Conservation (phyloP, 768 basidiomycete genomes). For the Agrocybe praecox region DNA sequence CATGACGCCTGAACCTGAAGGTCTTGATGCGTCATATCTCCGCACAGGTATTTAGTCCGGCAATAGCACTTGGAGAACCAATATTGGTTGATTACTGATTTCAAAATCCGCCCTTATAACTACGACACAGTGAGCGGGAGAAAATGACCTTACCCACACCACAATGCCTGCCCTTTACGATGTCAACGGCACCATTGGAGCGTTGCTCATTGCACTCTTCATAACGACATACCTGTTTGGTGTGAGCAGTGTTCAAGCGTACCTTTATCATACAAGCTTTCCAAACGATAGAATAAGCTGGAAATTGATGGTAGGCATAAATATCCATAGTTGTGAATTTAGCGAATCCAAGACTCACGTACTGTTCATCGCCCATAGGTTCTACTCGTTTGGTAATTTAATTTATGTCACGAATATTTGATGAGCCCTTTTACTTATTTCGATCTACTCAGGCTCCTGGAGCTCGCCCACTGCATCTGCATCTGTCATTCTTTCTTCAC, state of each 20-base stretch:
- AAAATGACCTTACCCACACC: too few species aligned
- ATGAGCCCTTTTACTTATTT: background rate
- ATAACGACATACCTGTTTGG: background rate
- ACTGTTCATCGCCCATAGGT: background rate
- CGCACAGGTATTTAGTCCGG: too few species aligned
- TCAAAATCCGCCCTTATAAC: too few species aligned
- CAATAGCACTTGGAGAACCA: too few species aligned
- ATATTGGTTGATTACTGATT: too few species aligned
- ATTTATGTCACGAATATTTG: too few species aligned
- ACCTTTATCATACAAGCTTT: background rate
- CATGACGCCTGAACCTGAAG: too few species aligned
- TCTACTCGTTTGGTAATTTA: background rate
- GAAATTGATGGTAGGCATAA: background rate
- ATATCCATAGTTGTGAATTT: too few species aligned
- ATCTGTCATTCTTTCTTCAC: slow-evolving; percentile 7
- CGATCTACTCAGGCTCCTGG: slow-evolving; percentile 7
- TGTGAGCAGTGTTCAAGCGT: background rate
- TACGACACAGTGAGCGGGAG: too few species aligned
- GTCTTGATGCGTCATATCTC: too few species aligned
- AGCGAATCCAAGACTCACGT: too few species aligned
- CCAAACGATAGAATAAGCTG: background rate
- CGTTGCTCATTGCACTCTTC: background rate
- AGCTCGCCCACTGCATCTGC: slow-evolving; percentile 10
- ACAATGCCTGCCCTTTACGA: background rate
- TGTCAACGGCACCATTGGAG: background rate